phyloP scores from a whole-genome alignment of 768 basidiomycete species.

The Tricholoma terreum region DNA sequence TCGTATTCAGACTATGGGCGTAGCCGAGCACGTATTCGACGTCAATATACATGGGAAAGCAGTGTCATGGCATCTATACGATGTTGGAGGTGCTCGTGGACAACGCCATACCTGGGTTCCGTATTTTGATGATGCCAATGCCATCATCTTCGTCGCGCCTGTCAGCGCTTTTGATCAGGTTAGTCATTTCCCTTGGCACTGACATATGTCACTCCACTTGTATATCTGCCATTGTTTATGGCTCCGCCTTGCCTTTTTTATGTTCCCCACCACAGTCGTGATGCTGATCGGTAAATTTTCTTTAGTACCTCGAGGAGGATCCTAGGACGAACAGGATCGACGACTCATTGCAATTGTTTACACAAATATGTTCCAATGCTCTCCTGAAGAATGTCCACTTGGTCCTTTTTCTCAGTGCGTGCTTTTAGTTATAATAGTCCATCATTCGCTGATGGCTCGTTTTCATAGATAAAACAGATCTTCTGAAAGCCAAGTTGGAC shows the following conservation, averaged over 20 bases:
- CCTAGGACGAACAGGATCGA: slow-evolving; percentile 82
- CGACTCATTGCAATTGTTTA: slow-evolving; percentile 86
- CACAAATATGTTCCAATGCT: slow-evolving; percentile 78
- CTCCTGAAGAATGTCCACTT: slow-evolving; percentile 69
- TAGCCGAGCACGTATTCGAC: slow-evolving; percentile 80
- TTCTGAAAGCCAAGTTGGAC: slow-evolving; percentile 69
- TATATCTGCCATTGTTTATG: not conserved
- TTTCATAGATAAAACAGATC: slow-evolving; percentile 69
- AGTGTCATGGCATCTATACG: slow-evolving; percentile 72
- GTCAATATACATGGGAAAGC: slow-evolving; percentile 75
- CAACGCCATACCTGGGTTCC: slow-evolving; percentile 81
- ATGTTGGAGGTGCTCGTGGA: slow-evolving; percentile 69
- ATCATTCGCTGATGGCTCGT: not conserved
- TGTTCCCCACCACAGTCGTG: slow-evolving; percentile 8
- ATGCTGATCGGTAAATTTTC: slow-evolving; percentile 1
- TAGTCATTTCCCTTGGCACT: slow-evolving; percentile 8
- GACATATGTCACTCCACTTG: not conserved
- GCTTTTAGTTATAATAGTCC: not conserved
- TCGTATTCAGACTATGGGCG: slow-evolving; percentile 89
- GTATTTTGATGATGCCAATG: slow-evolving; percentile 72
- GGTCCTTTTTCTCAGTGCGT: slow-evolving; percentile 57
- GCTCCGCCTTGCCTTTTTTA: not conserved
- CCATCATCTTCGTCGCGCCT: slow-evolving; percentile 78
- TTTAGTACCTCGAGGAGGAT: slow-evolving; percentile 83
- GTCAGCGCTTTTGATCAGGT: slow-evolving; percentile 81